phyloP scores from a whole-genome alignment of 768 basidiomycete genomes.

The Pleurotus platypus region DNA sequence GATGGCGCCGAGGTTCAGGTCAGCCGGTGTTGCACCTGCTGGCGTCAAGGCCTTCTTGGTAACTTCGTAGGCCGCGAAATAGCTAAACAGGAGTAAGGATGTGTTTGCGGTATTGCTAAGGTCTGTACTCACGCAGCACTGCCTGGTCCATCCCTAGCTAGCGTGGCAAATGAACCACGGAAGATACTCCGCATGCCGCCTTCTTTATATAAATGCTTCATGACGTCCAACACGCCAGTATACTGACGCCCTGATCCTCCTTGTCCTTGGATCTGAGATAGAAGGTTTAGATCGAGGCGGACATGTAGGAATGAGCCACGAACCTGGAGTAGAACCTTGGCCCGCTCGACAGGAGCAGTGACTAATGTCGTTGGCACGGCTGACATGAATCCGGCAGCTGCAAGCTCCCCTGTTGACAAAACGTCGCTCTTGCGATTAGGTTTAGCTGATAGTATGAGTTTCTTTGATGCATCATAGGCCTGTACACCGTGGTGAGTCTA shows the following conservation, averaged over 20 bases:
- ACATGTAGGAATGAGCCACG: constrained; percentile 10
- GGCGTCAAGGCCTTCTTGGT: constrained; percentile 87
- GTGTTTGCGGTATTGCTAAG: too few relatives aligned
- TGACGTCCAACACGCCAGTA: constrained; percentile 88
- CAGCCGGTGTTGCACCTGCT: constrained; percentile 69
- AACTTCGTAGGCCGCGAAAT: constrained; percentile 96
- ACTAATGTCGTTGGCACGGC: constrained; percentile 89
- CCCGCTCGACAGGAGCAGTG: constrained; percentile 94
- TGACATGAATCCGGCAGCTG: constrained; percentile 89
- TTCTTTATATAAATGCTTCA: constrained; percentile 87
- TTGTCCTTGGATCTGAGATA: constrained; percentile 83
- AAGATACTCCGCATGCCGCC: constrained; percentile 91
- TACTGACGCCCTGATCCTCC: constrained; percentile 69
- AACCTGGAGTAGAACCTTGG: constrained; percentile 93
- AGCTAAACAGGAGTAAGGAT: constrained; percentile 42
- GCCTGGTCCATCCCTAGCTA: constrained; percentile 94
- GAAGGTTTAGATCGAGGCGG: background rate
- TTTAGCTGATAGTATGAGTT: constrained; percentile 73
- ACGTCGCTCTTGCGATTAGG: constrained; percentile 65
- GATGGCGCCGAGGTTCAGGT: constrained; percentile 82
- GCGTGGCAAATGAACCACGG: constrained; percentile 89
- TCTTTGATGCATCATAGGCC: constrained; percentile 94
- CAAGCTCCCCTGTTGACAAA: constrained; percentile 77
- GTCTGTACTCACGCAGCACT: constrained; percentile 78
- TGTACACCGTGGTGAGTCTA: constrained; percentile 3